These are phyloP conservation scores for Diddensiella caesifluorescens DNA, from an alignment of 805 yeast species.

Conservation along the genomic window DNA sequence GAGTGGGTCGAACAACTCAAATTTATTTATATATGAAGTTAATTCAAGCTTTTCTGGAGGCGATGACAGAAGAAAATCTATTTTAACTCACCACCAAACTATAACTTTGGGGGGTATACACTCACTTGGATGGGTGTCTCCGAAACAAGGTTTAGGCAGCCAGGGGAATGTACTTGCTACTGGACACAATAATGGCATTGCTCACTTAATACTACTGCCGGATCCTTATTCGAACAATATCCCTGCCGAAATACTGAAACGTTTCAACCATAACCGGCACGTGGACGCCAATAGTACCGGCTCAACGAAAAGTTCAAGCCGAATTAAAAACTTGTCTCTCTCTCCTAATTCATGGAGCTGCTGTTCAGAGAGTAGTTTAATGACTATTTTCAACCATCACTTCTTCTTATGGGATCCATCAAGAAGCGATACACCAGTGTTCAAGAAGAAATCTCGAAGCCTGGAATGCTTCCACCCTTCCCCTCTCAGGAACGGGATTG, in stretches of 20 bases:
- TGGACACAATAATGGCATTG: conserved; percentile 73
- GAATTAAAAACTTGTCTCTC: conserved; percentile 36
- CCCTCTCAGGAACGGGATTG: conserved; percentile 42
- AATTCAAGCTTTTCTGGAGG: conserved; percentile 6
- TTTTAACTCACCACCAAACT: conserved; percentile 54
- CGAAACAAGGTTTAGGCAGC: conserved; percentile 30
- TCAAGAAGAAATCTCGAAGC: conserved; percentile 49
- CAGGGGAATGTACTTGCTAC: conserved; percentile 48
- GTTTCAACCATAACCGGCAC: conserved; percentile 75
- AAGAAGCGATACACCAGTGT: conserved; percentile 53
- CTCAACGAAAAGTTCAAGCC: conserved; percentile 21
- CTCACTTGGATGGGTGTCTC: conserved; percentile 40
- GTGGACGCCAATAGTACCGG: too few species aligned
- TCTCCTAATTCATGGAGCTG: conserved; percentile 43
- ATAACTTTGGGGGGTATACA: conserved; percentile 50
- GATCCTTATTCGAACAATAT: conserved; percentile 41
- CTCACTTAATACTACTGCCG: conserved; percentile 68
- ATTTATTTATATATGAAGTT: conserved; percentile 50
- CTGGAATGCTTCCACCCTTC: conserved; percentile 47
- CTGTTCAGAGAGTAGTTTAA: conserved; percentile 41
- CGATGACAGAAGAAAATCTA: conserved; percentile 9
- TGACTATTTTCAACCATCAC: conserved; percentile 62
- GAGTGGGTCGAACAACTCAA: conserved; percentile 43
- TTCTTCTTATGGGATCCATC: conserved; percentile 73
- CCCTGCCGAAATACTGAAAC: conserved; percentile 65